phyloP scores from a whole-genome alignment of 2,329 filamentous ascomycete species.

The Neofusicoccum laricinum region DNA sequence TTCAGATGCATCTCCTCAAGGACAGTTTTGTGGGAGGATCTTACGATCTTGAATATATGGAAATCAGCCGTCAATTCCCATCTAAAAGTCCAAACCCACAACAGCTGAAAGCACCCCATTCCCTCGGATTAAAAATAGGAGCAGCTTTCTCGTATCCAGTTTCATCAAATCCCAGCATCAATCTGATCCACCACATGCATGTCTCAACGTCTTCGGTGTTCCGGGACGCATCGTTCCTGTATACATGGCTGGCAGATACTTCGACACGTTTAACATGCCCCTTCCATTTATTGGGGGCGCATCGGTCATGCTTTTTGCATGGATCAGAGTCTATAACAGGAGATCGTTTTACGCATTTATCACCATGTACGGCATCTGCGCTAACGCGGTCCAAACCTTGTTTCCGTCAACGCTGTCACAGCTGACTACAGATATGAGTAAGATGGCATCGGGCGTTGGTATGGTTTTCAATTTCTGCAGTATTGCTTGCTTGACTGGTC shows the following conservation, averaged over 20 bases:
- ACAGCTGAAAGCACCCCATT: too few species aligned
- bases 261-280: background rate
- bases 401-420: background rate
- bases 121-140: too few species aligned
- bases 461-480: too few species aligned
- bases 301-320: background rate
- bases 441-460: background rate
- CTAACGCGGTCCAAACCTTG: background rate
- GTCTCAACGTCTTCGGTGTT: conserved; percentile 47
- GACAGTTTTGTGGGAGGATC: too few species aligned
- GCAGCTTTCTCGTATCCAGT: too few species aligned
- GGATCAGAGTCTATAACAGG: background rate
- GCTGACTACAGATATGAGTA: background rate
- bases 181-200: too few species aligned
- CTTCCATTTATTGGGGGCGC: background rate
- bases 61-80: too few species aligned
- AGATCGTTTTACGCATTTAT: background rate
- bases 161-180: too few species aligned
- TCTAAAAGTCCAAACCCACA: too few species aligned
- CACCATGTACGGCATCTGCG: background rate
- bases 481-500: too few species aligned
- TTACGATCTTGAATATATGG: too few species aligned
- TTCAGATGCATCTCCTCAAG: too few species aligned
- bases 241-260: background rate
- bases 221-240: conserved; percentile 44